Conservation (phyloP, 169 alveolate species). For the Plasmodium falciparum region DNA sequence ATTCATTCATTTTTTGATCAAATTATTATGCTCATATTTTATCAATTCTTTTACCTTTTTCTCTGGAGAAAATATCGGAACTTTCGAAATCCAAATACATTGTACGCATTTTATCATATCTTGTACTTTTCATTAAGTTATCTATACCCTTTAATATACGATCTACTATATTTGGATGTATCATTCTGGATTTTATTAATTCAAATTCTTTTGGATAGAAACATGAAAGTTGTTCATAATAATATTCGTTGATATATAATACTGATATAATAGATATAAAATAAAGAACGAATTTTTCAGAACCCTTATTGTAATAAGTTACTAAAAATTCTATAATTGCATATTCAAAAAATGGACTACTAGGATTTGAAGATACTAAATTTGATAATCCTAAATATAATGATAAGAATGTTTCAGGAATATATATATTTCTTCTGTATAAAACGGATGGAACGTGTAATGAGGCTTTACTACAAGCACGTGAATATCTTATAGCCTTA, state of each 20-base stretch:
- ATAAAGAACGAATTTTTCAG: slow-evolving; percentile 55
- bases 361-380: slow-evolving; percentile 72
- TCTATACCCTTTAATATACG: slow-evolving; percentile 9
- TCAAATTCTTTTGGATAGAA: slow-evolving; percentile 22
- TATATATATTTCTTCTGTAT: slow-evolving; percentile 50
- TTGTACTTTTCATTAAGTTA: slow-evolving; percentile 5
- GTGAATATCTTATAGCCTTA: slow-evolving; percentile 27
- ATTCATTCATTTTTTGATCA: not conserved
- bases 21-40: not conserved
- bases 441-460: slow-evolving; percentile 65
- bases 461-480: slow-evolving; percentile 41
- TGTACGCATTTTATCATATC: slow-evolving; percentile 12
- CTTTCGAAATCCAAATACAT: slow-evolving; percentile 16
- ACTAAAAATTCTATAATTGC: slow-evolving; percentile 60
- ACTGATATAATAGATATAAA: slow-evolving; percentile 49
- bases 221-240: slow-evolving; percentile 73
- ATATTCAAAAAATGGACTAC: slow-evolving; percentile 74
- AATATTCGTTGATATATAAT: slow-evolving; percentile 39
- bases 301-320: slow-evolving; percentile 42
- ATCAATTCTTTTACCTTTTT: slow-evolving; percentile 23
- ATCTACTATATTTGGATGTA: slow-evolving; percentile 44
- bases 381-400: slow-evolving; percentile 72
- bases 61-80: slow-evolving; percentile 11
- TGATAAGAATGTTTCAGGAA: slow-evolving; percentile 75
- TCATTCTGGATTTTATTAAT: slow-evolving; percentile 31